Percentiles rank a stretch among this genome's conserved stretches.
Conservation (phyloP, 2,329 filamentous ascomycete species). For the Fusarium drepaniforme region DNA sequence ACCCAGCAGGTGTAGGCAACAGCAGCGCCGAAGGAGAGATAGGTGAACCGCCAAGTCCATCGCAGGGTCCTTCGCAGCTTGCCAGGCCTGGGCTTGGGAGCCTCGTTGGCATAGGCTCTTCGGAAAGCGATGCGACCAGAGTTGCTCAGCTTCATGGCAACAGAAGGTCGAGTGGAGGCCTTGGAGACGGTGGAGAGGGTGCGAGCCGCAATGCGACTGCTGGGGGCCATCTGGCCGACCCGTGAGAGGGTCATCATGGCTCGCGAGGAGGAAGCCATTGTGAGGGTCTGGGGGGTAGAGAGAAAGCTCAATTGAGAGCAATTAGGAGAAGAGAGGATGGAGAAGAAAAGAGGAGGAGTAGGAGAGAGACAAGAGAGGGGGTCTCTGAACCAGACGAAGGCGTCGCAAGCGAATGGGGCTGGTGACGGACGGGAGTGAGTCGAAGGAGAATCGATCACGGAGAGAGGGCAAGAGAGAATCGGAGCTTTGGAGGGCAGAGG, state of each 20-base stretch:
- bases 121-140: constrained; percentile 56
- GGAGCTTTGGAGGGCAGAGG: constrained; percentile 26
- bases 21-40: constrained; percentile 78
- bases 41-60: constrained; percentile 87
- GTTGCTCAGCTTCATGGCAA: constrained; percentile 50
- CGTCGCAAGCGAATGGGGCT: constrained; percentile 32
- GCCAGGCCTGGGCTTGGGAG: constrained; percentile 61
- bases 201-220: constrained; percentile 47
- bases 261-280: constrained; percentile 62
- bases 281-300: constrained; percentile 34
- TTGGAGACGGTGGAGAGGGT: constrained; percentile 50
- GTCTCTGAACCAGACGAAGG: constrained; percentile 38
- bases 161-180: constrained; percentile 46
- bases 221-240: constrained; percentile 46
- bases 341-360: constrained; percentile 14
- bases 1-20: constrained; percentile 81
- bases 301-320: constrained; percentile 43
- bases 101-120: constrained; percentile 64
- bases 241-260: constrained; percentile 54
- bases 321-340: constrained; percentile 20
- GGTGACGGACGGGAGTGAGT: constrained; percentile 39
- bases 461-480: constrained; percentile 37
- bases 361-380: constrained; percentile 26
- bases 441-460: constrained; percentile 39
- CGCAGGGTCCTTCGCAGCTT: constrained; percentile 77